These are phyloP conservation scores for Suaeda aralocaspica DNA, from an alignment of 148 eudicot species.

Conservation along the genomic window DNA sequence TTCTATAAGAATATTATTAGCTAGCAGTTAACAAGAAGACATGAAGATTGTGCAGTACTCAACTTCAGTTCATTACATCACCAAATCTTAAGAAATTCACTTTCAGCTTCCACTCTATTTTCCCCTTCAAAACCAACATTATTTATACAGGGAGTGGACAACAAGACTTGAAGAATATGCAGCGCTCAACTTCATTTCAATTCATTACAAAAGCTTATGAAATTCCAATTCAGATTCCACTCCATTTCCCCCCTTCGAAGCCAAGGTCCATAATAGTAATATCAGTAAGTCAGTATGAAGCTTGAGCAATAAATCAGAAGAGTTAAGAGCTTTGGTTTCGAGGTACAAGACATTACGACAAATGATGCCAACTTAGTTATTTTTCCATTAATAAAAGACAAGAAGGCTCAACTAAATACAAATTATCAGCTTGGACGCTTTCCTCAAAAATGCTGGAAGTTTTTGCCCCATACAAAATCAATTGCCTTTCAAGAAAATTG, in stretches of 20 bases:
- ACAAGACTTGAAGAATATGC: background rate
- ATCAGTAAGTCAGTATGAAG: too few relatives aligned
- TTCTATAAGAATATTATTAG: conserved; percentile 1
- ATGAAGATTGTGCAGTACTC: background rate
- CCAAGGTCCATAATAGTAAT: too few relatives aligned
- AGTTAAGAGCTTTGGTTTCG: background rate
- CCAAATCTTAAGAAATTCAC: background rate
- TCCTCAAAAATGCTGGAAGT: too few relatives aligned
- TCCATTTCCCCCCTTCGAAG: too few relatives aligned
- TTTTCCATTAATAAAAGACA: background rate
- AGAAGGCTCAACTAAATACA: background rate
- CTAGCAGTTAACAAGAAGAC: background rate
- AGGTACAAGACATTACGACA: background rate
- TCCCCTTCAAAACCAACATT: background rate
- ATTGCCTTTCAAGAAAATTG: too few relatives aligned
- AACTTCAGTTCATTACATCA: background rate
- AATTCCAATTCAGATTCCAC: too few relatives aligned
- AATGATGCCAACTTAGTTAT: background rate
- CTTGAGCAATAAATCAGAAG: background rate
- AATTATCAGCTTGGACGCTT: too few relatives aligned
- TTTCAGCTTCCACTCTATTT: background rate
- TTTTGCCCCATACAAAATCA: too few relatives aligned
- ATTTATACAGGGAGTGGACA: background rate
- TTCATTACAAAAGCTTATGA: too few relatives aligned
- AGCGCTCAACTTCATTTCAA: too few relatives aligned